Conservation (phyloP, 352 stramenopile species). For the Aphanomyces cochlioides region DNA sequence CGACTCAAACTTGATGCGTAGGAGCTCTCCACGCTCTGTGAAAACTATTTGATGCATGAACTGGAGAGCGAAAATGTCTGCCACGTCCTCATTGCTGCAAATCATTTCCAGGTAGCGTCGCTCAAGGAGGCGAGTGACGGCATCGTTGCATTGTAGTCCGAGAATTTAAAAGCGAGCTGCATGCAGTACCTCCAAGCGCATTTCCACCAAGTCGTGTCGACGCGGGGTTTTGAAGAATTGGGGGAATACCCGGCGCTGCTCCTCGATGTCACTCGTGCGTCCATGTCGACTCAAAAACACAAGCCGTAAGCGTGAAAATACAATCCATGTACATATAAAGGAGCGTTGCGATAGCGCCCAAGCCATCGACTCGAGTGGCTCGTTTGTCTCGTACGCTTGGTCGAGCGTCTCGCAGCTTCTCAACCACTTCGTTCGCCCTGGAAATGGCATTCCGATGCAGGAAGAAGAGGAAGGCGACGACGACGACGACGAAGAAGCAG, state of each 20-base stretch:
- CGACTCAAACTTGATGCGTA: not conserved
- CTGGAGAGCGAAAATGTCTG: slow-evolving; percentile 27
- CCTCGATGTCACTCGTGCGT: slow-evolving; percentile 28
- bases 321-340: not conserved
- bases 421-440: not conserved
- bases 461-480: not conserved
- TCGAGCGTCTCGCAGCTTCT: not conserved
- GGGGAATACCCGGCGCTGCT: slow-evolving; percentile 26
- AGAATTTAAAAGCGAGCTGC: slow-evolving; percentile 24
- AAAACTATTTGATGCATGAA: slow-evolving; percentile 22
- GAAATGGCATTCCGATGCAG: not conserved
- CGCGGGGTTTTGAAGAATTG: slow-evolving; percentile 31
- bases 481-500: not conserved
- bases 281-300: not conserved
- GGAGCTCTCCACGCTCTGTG: slow-evolving; percentile 14
- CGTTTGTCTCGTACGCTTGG: not conserved
- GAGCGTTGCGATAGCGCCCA: not conserved
- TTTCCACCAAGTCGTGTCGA: slow-evolving; percentile 30
- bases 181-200: slow-evolving; percentile 23
- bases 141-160: not conserved
- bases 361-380: not conserved
- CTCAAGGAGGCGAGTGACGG: not conserved
- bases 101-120: slow-evolving; percentile 20
- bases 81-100: slow-evolving; percentile 25
- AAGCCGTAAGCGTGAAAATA: not conserved